Evolutionary conservation across 2,329 filamentous ascomycete genomes (phyloP), one percentile per base, ranked within the genome.

Genomic region (Calonectria honghensis): DNA sequence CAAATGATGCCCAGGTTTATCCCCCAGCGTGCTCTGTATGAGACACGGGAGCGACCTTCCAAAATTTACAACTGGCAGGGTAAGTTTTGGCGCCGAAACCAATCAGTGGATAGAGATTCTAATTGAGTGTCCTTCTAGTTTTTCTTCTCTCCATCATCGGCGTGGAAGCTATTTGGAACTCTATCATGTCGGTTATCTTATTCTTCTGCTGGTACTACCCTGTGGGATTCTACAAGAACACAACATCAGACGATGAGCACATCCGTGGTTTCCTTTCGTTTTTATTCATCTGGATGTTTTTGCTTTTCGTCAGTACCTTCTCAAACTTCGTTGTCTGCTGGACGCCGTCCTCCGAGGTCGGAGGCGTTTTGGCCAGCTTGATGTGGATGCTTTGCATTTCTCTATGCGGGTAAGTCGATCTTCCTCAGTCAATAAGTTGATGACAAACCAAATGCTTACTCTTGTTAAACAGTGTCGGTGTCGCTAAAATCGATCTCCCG

Each of bases 1-100:
- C 91, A 93, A 75, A 90, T 92, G 20, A 94, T 94, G 92, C 92
- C 93, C 4, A 91, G 92, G 78, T 94, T 94, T 77, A 89, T 94
- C 57, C 90, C 90, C 0, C 92, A 94, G 79, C 90, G 93, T 37
- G 87, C 90, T 0, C 84, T 94, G 0, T 94, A 94, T 80, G 93
- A 94, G 83, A 91, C 91, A 4, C 91, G 92, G 24, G 93, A 94
- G 82, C 88, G 92, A 1, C 92, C 93, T 0, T 92, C 90, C 18
- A 92, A 93, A 81, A 89, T 92, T 0, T 94, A 94, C 82, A 79
- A 76, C n/a, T 81, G 79, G 79, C 79, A 76, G 0, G 81, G 79
- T 81, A 39, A 64, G 79, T 72, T 32, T 7, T 1, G 10, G 2
- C 18, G 3, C 1, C 5, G 10, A 18, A 35, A 50, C 9, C 0